Evolutionary conservation across 441 rosid genomes (phyloP).

Genomic region (Biscutella laevigata): DNA sequence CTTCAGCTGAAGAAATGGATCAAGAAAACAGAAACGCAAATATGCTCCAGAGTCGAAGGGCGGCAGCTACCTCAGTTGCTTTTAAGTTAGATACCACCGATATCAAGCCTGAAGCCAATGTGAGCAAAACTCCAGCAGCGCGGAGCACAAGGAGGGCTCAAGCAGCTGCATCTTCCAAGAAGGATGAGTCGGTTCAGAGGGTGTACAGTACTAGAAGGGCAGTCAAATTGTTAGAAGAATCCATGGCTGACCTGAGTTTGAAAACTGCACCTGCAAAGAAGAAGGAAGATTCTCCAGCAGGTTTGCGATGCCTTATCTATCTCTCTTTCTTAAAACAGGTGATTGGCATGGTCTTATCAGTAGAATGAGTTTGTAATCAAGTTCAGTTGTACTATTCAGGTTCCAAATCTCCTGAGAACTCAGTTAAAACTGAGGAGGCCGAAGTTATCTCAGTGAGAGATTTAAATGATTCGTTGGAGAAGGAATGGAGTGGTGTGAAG

Average conservation of each 20-base stretch:
- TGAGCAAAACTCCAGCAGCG: slow-evolving; percentile 25
- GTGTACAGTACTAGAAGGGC: slow-evolving; percentile 62
- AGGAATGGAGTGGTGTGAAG: slow-evolving; percentile 20
- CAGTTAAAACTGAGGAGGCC: slow-evolving; percentile 7
- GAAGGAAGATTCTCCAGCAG: slow-evolving; percentile 1
- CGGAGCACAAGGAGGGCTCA: slow-evolving; percentile 23
- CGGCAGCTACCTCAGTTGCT: slow-evolving; percentile 24
- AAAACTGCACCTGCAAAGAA: slow-evolving; percentile 26
- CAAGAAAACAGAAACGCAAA: slow-evolving; percentile 36
- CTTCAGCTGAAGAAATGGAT: slow-evolving; percentile 30
- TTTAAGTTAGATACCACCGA: slow-evolving; percentile 10
- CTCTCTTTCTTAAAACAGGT: neutral
- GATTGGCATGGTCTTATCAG: neutral
- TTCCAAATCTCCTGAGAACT: slow-evolving; percentile 14
- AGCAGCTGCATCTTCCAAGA: slow-evolving; percentile 24
- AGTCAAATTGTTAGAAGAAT: slow-evolving; percentile 53
- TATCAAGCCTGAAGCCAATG: slow-evolving; percentile 9
- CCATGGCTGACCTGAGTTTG: slow-evolving; percentile 48
- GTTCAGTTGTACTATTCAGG: slow-evolving; percentile 21
- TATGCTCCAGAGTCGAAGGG: slow-evolving; percentile 31
- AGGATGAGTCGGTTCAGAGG: slow-evolving; percentile 34
- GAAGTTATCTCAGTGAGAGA: slow-evolving; percentile 22
- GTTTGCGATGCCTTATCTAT: neutral
- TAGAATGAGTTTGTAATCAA: slow-evolving; percentile 12
- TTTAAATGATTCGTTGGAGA: slow-evolving; percentile 23